Base-by-base conservation (phyloP, 345 rosid genomes). In the Pseudoturritis turrita region DNA sequence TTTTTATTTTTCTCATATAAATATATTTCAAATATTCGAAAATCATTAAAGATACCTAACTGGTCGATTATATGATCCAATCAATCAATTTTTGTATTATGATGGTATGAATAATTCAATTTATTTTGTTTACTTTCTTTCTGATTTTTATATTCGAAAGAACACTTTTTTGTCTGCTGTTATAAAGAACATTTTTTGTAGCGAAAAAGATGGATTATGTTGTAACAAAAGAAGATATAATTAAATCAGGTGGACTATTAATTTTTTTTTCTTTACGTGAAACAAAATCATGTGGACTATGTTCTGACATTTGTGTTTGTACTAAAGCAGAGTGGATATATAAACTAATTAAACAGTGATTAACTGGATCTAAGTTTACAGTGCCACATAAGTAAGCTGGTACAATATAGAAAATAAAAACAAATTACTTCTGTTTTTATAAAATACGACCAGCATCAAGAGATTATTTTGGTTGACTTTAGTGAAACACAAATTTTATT, bases 281-380 rank as follows among this genome's bases (percentile, higher is more conserved):
- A 60, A 75, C 57, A 68, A 75, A 66, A 68, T 52, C 79, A 75
- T 60, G 70, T 75, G 78, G 69, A 68, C 73, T 75, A 3, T 61
- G 68, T 68, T 75, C 49, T 68, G 63, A 60, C 64, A 75, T 60
- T 60, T 43, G 25, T 33, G 33, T 49, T 75, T 68, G 74, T 60
- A 35, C 63, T 61, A 60, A 52, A 61, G 74, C 15, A 33, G 74
- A 52, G 23, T 43, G 43, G 68, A 50, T 74, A 58, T 54, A 54
- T 26, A 72, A 71, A 63, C 28, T 62, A 57, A 65, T 65, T 39
- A 9, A 46, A 65, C 65, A 56, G 15, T 62, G 25, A 35, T 62
- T 72, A 72, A 33, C 63, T 72, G 15, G 11, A 52, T 62, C 3
- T 23, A 52, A 41, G 35, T 62, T 55, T 53, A 72, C 55, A 12